These are phyloP conservation scores for Neonectria punicea DNA, from an alignment of 2,329 filamentous ascomycete genomes.

Conservation along the genomic window DNA sequence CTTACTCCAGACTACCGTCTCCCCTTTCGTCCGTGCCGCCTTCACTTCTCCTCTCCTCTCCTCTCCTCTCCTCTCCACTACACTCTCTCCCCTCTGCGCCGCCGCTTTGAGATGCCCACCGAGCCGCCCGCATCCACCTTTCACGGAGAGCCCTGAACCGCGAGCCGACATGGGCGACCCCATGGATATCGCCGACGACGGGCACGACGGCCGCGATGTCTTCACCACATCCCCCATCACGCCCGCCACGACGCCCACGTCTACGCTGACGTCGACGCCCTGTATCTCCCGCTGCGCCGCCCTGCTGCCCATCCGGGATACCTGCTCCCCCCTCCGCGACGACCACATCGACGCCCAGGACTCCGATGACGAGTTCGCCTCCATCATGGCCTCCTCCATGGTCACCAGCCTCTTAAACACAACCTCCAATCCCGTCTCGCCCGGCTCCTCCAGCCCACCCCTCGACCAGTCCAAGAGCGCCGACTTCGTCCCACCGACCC, in stretches of 20 bases:
- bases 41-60: background rate
- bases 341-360: slow-evolving; percentile 30
- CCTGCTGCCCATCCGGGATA: slow-evolving; percentile 39
- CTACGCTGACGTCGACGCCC: slow-evolving; percentile 28
- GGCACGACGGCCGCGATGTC: slow-evolving; percentile 22
- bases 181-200: slow-evolving; percentile 41
- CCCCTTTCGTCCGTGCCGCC: slow-evolving; percentile 1
- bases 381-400: slow-evolving; percentile 52
- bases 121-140: slow-evolving; percentile 35
- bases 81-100: background rate
- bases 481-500: slow-evolving; percentile 49
- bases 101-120: slow-evolving; percentile 39
- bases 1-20: background rate
- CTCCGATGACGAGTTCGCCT: slow-evolving; percentile 48
- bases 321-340: slow-evolving; percentile 32
- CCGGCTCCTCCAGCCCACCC: slow-evolving; percentile 63
- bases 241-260: slow-evolving; percentile 27
- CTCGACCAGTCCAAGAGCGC: slow-evolving; percentile 57
- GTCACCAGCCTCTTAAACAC: slow-evolving; percentile 51
- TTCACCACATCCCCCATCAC: background rate
- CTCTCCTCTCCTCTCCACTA: background rate
- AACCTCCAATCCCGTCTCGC: slow-evolving; percentile 65
- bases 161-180: slow-evolving; percentile 38
- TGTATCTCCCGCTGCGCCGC: slow-evolving; percentile 33
- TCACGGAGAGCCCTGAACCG: slow-evolving; percentile 37